Base-by-base conservation (phyloP, 768 basidiomycete species). In the Kwoniella sp. region DNA sequence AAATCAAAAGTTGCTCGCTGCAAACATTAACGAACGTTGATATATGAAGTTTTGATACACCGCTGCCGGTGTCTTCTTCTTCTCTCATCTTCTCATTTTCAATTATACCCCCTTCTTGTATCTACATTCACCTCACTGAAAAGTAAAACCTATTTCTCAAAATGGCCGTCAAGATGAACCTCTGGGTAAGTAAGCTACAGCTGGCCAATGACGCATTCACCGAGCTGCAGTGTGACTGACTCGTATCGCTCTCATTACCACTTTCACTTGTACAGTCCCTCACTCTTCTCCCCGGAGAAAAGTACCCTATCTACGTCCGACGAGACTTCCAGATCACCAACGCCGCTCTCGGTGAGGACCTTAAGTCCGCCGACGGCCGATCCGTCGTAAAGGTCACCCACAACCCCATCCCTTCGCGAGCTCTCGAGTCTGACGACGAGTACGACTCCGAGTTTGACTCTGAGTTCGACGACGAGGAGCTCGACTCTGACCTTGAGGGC, bases 241-340 rank as follows among this genome's bases (percentile, higher is more conserved):
- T 45, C n/a, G n/a, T n/a, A n/a, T n/a, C n/a, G n/a, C 37, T 26
- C 65, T 65, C 30, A 62, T 47, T 37, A 9, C 25, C 31, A 15
- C 25, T 54, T 61, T 30, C 31, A 12, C n/a, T n/a, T n/a, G n/a
- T n/a, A 17, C 61, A 76, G 74, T 66, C 63, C 48, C 66, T 76
- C 28, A 73, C 74, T 64, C 74, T 76, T 51, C 62, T 76, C 38
- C 59, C 61, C 62, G 76, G 76, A 57, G 75, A 89, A 71, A 81
- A 84, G 65, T 82, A 86, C 75, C 82, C 83, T 57, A 70, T 93
- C 76, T 75, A 84, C 25, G 86, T 89, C 63, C 85, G 86, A 60
- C 85, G 85, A 37, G 89, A 90, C 81, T 82, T 94, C 76, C 85
- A 85, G 75, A 86, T 96, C 75, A 92, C 90, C 76, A 93, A 92